Base-by-base conservation (phyloP, 768 basidiomycete species). In the Suillus paluster region DNA sequence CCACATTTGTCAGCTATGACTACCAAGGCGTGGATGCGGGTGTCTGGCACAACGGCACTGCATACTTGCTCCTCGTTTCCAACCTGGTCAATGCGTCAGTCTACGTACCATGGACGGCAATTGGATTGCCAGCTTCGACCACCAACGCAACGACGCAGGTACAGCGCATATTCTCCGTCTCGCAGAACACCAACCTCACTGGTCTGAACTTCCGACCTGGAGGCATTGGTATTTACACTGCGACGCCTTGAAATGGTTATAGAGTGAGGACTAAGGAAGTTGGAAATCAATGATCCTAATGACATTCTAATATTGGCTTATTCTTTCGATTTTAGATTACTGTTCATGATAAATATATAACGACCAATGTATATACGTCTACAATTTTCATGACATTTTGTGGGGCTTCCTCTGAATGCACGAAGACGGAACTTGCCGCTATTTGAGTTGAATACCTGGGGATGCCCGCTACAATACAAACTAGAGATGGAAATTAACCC, bases 221-320 rank as follows among this genome's bases (percentile, higher is more conserved):
- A 5, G 69, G 68, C 1, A 30, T 72, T 30, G 71, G 72, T 12
- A 64, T 73, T 30, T 73, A 73, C 23, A 64, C 58, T 1, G 64
- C 46, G 42, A 65, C 65, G 6, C 57, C 44, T 3, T 50, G 17
- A 55, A 14, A 34, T 55, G 19, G 21, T 25, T 19, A 39, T 38
- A 38, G 9, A 38, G 23, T 10, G 17, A 55, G 10, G 21, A 23
- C 5, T 5, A 17, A 36, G 23, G 17, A 25, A 19, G 17, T 36
- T 4, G 23, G 23, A 6, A 9, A 17, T 15, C 2, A 15, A 11
- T 8, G 21, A 36, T 5, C 14, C 15, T 4, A 25, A 55, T 15
- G n/a, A 8, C 4, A 15, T 15, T 36, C 23, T 39, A 12, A 36
- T 55, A 23, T n/a, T n/a, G n/a, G 21, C 21, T 36, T 23, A 54